A percentile compares a stretch with the other conserved stretches of the same genome.
phyloP scores from a whole-genome alignment of 257 asterid species.

The Nicotiana tabacum region DNA sequence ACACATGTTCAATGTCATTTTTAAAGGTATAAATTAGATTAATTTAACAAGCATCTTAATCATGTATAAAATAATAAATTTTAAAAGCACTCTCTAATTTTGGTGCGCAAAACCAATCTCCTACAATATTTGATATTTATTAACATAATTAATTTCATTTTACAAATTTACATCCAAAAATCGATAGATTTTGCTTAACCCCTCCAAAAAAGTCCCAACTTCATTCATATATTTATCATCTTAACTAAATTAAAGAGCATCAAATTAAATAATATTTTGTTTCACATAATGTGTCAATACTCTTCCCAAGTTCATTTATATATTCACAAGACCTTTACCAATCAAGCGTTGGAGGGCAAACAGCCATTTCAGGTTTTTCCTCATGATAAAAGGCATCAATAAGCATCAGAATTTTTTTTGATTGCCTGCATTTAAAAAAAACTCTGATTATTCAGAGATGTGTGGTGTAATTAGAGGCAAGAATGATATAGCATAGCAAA shows the following conservation, averaged over 20 bases:
- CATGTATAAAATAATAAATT: not conserved
- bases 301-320: too few relatives aligned
- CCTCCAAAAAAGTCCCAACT: too few relatives aligned
- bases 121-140: too few relatives aligned
- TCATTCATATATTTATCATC: too few relatives aligned
- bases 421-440: constrained; percentile 55
- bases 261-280: too few relatives aligned
- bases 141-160: too few relatives aligned
- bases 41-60: not conserved
- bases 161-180: too few relatives aligned
- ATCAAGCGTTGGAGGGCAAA: constrained; percentile 81
- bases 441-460: not conserved
- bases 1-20: too few relatives aligned
- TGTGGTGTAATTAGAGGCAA: not conserved
- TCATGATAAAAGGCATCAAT: constrained; percentile 68
- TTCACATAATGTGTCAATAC: too few relatives aligned
- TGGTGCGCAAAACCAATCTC: too few relatives aligned
- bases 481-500: not conserved
- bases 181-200: too few relatives aligned
- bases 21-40: not conserved
- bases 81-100: not conserved
- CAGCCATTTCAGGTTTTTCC: constrained; percentile 65
- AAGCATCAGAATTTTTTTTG: constrained; percentile 50
- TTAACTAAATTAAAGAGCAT: too few relatives aligned
- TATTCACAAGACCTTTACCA: constrained; percentile 68